These are phyloP conservation scores for Diophrys appendiculata DNA, from an alignment of 73 alveolate genomes.

Conservation along the genomic window DNA sequence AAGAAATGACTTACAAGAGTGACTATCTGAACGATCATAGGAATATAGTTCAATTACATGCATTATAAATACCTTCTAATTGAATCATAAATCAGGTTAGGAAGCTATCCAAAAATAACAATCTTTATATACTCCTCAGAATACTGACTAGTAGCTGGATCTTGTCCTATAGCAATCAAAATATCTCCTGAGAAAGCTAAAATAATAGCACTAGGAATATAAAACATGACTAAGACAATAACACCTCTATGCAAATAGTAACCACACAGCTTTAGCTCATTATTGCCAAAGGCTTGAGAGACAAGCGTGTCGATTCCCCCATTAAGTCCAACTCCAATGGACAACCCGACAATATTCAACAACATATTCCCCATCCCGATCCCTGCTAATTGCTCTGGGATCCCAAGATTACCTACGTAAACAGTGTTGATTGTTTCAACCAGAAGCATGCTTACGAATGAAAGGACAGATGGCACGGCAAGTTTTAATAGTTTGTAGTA, in stretches of 20 bases:
- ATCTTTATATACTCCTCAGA: slow-evolving; percentile 7
- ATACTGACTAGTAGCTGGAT: not conserved
- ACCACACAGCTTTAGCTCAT: slow-evolving; percentile 5
- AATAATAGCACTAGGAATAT: slow-evolving; percentile 10
- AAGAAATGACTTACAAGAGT: not conserved
- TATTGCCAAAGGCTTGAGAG: slow-evolving; percentile 20
- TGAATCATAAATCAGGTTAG: not conserved
- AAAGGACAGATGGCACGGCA: not conserved
- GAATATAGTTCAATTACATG: not conserved
- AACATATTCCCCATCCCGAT: slow-evolving; percentile 7
- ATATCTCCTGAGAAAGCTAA: not conserved
- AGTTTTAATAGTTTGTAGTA: not conserved
- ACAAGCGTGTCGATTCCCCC: slow-evolving; percentile 30
- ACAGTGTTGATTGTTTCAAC: not conserved
- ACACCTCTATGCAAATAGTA: slow-evolving; percentile 8
- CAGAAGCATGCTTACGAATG: not conserved
- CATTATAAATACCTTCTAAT: not conserved
- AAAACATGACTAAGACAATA: not conserved
- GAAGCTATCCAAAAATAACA: not conserved
- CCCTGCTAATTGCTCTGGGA: not conserved
- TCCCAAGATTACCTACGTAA: not conserved
- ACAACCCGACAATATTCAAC: not conserved
- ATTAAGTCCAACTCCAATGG: slow-evolving; percentile 1
- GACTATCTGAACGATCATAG: not conserved
- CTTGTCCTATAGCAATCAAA: slow-evolving; percentile 13